These are phyloP conservation scores for Allium sativum DNA, from an alignment of 106 monocot species.

Conservation along the genomic window DNA sequence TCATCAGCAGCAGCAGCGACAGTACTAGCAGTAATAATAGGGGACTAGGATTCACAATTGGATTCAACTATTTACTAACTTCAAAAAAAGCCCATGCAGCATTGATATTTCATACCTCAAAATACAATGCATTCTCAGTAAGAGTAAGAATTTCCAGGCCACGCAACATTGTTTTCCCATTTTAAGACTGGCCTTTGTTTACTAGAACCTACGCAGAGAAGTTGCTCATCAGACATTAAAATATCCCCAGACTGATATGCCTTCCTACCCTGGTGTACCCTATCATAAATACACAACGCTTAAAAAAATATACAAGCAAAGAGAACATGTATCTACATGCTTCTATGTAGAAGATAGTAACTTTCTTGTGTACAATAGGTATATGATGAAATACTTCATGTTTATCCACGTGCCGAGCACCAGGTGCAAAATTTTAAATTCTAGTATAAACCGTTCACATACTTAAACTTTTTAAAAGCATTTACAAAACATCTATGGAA, in stretches of 20 bases:
- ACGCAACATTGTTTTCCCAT: constrained; percentile 87
- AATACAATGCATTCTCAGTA: constrained; percentile 81
- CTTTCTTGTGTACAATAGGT: no score
- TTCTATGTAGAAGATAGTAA: neutral
- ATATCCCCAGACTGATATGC: constrained; percentile 34
- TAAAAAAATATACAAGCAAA: neutral
- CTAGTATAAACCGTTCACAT: neutral
- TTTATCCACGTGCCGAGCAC: no score
- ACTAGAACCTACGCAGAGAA: constrained; percentile 76
- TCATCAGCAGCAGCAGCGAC: no score
- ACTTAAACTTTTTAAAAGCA: neutral
- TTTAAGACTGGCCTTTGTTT: constrained; percentile 83
- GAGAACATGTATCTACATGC: neutral
- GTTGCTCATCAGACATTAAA: constrained; percentile 42
- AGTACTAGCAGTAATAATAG: no score
- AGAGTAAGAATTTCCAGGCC: constrained; percentile 87
- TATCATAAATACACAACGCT: constrained; percentile 6
- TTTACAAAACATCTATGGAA: no score
- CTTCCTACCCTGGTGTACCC: constrained; percentile 78
- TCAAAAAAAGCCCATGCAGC: neutral
- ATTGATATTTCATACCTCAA: constrained; percentile 43
- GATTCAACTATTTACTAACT: no score
- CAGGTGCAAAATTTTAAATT: no score
- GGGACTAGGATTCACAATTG: no score
- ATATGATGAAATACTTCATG: no score